A percentile compares a stretch with the other conserved stretches of the same genome.
phyloP scores from a whole-genome alignment of 2,329 filamentous ascomycete species.

The Colletotrichum noveboracense region DNA sequence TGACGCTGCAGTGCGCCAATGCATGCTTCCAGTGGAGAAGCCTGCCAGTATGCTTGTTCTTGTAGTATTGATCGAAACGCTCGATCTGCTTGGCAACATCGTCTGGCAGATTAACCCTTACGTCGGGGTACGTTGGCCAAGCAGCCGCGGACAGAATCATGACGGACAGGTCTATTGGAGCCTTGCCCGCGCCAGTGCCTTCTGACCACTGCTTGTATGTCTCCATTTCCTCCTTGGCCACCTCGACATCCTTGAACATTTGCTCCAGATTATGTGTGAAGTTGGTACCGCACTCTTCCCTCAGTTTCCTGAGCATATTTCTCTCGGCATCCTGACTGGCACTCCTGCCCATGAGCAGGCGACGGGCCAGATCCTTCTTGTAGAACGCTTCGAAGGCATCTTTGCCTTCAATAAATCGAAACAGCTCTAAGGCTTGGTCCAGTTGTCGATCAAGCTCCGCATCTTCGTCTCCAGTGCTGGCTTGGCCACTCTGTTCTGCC shows the following conservation, averaged over 20 bases:
- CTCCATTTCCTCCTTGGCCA: constrained; percentile 91
- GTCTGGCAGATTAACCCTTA: constrained; percentile 73
- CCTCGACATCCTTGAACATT: constrained; percentile 99
- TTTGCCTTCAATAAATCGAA: constrained; percentile 96
- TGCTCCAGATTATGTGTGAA: constrained; percentile 98
- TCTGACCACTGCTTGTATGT: constrained; percentile 73
- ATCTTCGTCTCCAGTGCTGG: constrained; percentile 83
- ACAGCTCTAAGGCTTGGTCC: constrained; percentile 90
- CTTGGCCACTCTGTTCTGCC: constrained; percentile 66
- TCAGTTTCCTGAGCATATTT: constrained; percentile 91
- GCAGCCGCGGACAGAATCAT: constrained; percentile 89
- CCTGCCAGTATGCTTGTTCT: constrained; percentile 85
- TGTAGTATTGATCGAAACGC: constrained; percentile 86
- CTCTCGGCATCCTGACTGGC: constrained; percentile 94
- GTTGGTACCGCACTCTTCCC: constrained; percentile 88
- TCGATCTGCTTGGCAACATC: constrained; percentile 79
- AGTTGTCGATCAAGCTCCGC: constrained; percentile 90
- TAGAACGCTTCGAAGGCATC: constrained; percentile 99
- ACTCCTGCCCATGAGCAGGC: constrained; percentile 89
- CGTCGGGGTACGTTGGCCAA: constrained; percentile 90
- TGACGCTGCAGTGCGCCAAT: constrained; percentile 88
- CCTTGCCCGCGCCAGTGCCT: constrained; percentile 34
- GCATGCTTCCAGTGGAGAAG: constrained; percentile 91
- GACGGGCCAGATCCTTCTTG: constrained; percentile 92
- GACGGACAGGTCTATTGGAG: constrained; percentile 76